These are phyloP conservation scores for Bolboschoenoplectus hybrid DNA, from an alignment of 202 grass and related monocot species.

Conservation along the genomic window DNA sequence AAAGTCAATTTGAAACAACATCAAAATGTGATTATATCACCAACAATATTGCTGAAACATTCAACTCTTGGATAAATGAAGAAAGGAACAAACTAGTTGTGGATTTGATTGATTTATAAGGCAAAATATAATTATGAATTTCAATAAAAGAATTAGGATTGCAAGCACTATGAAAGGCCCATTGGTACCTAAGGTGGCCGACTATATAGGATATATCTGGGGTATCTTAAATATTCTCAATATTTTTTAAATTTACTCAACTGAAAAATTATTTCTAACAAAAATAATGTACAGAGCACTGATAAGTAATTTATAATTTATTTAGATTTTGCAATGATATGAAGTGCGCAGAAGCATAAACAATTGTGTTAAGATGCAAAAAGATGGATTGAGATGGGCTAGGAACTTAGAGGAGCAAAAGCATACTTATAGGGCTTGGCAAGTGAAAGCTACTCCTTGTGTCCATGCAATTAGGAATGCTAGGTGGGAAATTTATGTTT, in stretches of 20 bases:
- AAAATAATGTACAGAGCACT: no score
- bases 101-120: neutral
- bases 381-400: neutral
- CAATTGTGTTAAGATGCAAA: neutral
- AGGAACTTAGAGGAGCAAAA: neutral
- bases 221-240: neutral
- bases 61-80: neutral
- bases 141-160: neutral
- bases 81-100: neutral
- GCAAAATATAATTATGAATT: neutral
- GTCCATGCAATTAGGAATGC: neutral
- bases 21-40: neutral
- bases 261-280: no score
- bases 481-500: neutral
- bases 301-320: neutral
- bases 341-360: neutral
- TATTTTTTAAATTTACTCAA: neutral
- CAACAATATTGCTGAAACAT: neutral
- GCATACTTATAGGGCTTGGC: neutral
- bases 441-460: slow-evolving; percentile 24
- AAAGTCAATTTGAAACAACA: neutral
- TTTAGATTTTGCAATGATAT: neutral
- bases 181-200: neutral
- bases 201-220: neutral
- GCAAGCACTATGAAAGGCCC: neutral